phyloP scores from a whole-genome alignment of 164 flowering plant genomes.

The Vitis vinifera region ASM3070453v1 NC_081808.1:3877501-3878000 shows the following conservation, averaged over 20 bases:
- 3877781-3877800: conserved; percentile 71
- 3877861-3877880: conserved; percentile 70
- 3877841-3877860: conserved; percentile 89
- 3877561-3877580: not conserved
- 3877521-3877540: conserved; percentile 86
- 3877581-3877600: not conserved
- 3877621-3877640: too few relatives aligned
- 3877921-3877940: conserved; percentile 86
- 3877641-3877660: not conserved
- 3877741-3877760: conserved; percentile 16
- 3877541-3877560: conserved; percentile 40
- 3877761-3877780: conserved; percentile 64
- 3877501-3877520: conserved; percentile 91
- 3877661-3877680: too few relatives aligned
- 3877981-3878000: conserved; percentile 67
- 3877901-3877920: conserved; percentile 82
- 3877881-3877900: conserved; percentile 76
- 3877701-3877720: not conserved
- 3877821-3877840: conserved; percentile 66
- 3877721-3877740: not conserved
- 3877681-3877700: too few relatives aligned
- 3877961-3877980: conserved; percentile 72
- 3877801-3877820: conserved; percentile 56
- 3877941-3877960: conserved; percentile 71
- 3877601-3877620: not conserved